phyloP scores from a whole-genome alignment of 768 basidiomycete species.

The Kwoniella mangroviensis region DNA sequence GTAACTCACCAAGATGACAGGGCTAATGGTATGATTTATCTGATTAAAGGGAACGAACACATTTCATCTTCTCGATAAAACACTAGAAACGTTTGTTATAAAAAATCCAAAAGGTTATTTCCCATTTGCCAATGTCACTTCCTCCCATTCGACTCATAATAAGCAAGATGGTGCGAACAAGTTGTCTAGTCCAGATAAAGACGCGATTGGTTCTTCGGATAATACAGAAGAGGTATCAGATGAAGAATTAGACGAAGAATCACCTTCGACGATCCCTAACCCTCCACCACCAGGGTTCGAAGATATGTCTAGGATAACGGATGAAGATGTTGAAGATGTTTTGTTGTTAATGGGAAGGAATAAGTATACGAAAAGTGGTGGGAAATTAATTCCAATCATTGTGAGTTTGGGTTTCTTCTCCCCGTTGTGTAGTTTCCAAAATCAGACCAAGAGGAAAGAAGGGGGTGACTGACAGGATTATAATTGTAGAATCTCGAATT shows the following conservation, averaged over 20 bases:
- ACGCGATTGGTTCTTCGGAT: not conserved
- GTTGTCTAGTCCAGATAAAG: not conserved
- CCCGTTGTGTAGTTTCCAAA: not conserved
- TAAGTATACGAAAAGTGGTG: conserved; percentile 7
- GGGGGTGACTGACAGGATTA: not conserved
- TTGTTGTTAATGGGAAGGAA: conserved; percentile 27
- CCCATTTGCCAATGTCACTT: conserved; percentile 66
- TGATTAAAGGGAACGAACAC: conserved; percentile 70
- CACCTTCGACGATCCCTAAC: conserved; percentile 39
- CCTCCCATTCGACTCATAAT: not conserved
- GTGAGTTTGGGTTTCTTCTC: conserved; percentile 28
- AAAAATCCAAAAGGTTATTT: conserved; percentile 59
- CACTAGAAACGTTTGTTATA: conserved; percentile 73
- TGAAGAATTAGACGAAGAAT: conserved; percentile 28
- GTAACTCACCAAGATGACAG: not conserved
- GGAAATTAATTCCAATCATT: conserved; percentile 24
- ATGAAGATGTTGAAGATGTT: conserved; percentile 26
- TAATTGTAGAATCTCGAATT: conserved; percentile 40
- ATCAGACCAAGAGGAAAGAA: not conserved
- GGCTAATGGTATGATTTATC: not conserved
- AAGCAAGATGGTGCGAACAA: not conserved
- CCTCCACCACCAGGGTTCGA: conserved; percentile 57
- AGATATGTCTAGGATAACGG: conserved; percentile 41
- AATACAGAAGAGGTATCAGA: conserved; percentile 10
- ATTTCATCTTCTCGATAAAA: conserved; percentile 70